Conservation (phyloP, 208 protist genomes). For the Leishmania gerbilli region DNA sequence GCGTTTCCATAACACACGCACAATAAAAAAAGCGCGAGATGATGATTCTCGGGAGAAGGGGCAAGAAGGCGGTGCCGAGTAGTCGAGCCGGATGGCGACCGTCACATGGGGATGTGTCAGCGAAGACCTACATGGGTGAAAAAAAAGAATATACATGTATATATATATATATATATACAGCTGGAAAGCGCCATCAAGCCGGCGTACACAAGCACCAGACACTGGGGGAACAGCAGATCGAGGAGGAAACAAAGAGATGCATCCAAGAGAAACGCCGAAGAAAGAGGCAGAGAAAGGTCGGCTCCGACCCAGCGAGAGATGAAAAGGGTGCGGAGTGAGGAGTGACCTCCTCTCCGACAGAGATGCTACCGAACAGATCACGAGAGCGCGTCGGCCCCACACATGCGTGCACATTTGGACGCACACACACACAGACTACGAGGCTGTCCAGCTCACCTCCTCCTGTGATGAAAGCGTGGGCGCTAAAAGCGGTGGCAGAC, state of each 20-base stretch:
- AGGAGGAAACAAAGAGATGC: background rate
- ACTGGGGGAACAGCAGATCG: background rate
- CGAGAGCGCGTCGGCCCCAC: too few species aligned
- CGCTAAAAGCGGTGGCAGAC: background rate
- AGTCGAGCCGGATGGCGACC: too few species aligned
- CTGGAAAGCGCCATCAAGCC: background rate
- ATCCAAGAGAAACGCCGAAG: background rate
- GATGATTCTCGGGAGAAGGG: too few species aligned
- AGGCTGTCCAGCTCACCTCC: slow-evolving; percentile 18
- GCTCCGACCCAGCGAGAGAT: too few species aligned
- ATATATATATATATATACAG: background rate
- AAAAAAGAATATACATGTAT: background rate
- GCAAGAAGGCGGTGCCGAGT: too few species aligned
- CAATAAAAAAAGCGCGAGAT: too few species aligned
- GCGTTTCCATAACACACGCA: too few species aligned
- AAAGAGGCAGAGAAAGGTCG: background rate
- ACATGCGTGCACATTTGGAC: background rate
- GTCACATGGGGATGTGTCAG: too few species aligned
- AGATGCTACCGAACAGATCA: background rate
- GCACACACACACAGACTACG: background rate
- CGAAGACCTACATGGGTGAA: too few species aligned
- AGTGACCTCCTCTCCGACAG: background rate
- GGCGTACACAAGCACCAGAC: background rate
- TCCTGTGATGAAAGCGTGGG: slow-evolving; percentile 23
- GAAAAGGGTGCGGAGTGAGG: too few species aligned